Base-by-base conservation (phyloP, 2,329 filamentous ascomycete genomes). In the Trichophyton verrucosum region DNA sequence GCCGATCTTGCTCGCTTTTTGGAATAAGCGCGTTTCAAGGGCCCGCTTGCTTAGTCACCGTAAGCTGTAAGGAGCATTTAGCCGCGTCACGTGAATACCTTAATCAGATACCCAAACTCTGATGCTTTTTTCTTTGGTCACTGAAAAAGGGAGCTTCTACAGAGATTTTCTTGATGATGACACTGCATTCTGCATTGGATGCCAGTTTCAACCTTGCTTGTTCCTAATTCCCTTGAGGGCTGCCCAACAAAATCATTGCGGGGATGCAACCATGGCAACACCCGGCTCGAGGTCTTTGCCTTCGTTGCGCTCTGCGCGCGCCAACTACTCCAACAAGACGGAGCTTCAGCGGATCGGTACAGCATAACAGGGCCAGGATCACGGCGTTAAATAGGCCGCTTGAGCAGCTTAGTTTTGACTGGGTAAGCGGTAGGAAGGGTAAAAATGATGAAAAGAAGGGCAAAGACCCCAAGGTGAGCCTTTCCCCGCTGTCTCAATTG, bases 261-360 rank as follows among this genome's bases (percentile, higher is more conserved):
- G 51, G 33, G 17, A 58, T 58, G 56, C 33, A 58, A 58, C 22
- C 24, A 58, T 58, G 56, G 56, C 38, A 27, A 27, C 51, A n/a
- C 24, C 51, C 51, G 51, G n/a, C 27, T 55, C 51, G 33, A 55
- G 24, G 30, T 36, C 27, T 55, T n/a, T 55, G 51, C 51, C 51
- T 55, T 33, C 51, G 51, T 20, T 55, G 51, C 27, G 51, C 51
- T 55, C 27, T 55, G 24, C 51, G 51, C 51, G 27, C 27, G 51
- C 51, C 51, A 27, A 55, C 51, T 3, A 20, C 27, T 20, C 7
- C 33, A 30, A n/a, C 49, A 11, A 17, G 51, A 3, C 51, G 51
- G 30, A 55, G 27, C 27, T 55, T 55, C 51, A 55, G 51, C 51
- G 30, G n/a, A 20, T 55, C 27, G 15, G 51, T 11, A 36, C 51